Evolutionary conservation across 2,329 filamentous ascomycete genomes (phyloP), one percentile per base, ranked within the genome.

Genomic region (Claviceps pazoutovae): DNA sequence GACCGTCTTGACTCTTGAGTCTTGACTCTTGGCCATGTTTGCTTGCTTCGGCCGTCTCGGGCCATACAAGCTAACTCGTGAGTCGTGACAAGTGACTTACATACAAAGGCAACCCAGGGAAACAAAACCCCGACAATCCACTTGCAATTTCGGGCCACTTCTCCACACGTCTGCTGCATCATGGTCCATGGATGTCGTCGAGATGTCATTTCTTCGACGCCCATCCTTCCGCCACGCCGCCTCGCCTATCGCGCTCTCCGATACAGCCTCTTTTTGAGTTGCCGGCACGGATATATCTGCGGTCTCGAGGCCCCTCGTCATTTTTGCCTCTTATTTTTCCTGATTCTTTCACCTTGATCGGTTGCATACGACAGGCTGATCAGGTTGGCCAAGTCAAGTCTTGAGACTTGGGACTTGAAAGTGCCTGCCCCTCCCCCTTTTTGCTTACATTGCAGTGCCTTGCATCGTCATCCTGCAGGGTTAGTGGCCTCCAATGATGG

Each of bases 401-500:
- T 19, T 39, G 39, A 39, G 39, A 7, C 5, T 46, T 34, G 44
- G 8, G 3, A 3, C 11, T 16, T 21, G 19, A 17, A 19, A 42
- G 17, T 6, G 5, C 19, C 9, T 21, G 9, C 5, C 42, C 21
- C 13, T 21, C 42, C 19, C 42, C 30, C 43, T 37, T 37, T 17
- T 51, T 47, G 46, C 53, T 34, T 41, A 45, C 43, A 37, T 39
- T 45, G 53, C 46, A 54, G 53, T 54, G 53, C 56, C 56, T 57
- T 58, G 54, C 58, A 58, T 30, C 26, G 26, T 53, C 53, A 44
- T 48, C 56, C 56, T 60, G 59, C 59, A 59, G 57, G 55, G 52
- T 53, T 52, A 26, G 49, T 46, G 41, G 52, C 48, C 52, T 57
- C 60, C 23, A 23, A 60, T 61, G 55, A 62, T 61, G 59, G 56